A percentile compares a stretch with the other conserved stretches of the same genome.
phyloP scores from a whole-genome alignment of 371 early-diverging fungal species.

The Mucor mucedo region DNA sequence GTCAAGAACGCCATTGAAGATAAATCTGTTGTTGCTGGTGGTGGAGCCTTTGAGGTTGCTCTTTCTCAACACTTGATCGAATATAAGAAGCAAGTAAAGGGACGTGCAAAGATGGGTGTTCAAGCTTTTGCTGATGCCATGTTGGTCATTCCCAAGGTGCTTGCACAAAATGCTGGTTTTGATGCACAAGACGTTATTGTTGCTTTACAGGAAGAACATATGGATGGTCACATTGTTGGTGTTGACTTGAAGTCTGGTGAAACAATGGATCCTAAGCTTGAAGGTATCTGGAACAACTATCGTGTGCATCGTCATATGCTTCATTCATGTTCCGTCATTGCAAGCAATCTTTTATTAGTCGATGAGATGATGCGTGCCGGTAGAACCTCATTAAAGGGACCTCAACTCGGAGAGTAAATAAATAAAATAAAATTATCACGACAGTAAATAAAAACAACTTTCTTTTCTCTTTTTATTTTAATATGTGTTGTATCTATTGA shows the following conservation, averaged over 20 bases:
- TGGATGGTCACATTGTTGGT: conserved; percentile 91
- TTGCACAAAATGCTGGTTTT: conserved; percentile 96
- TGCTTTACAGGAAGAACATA: conserved; percentile 89
- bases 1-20: conserved; percentile 98
- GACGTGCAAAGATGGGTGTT: conserved; percentile 95
- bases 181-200: conserved; percentile 98
- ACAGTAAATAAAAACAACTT: conserved; percentile 12
- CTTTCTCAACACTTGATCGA: conserved; percentile 81
- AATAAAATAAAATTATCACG: conserved; percentile 3
- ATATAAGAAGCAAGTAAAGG: conserved; percentile 91
- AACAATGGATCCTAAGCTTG: conserved; percentile 90
- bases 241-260: conserved; percentile 95
- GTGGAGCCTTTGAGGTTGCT: conserved; percentile 95
- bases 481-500: conserved; percentile 16
- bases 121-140: conserved; percentile 97
- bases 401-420: conserved; percentile 49
- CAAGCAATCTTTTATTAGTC: conserved; percentile 97
- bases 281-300: conserved; percentile 99
- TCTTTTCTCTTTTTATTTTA: conserved; percentile 4
- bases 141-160: conserved; percentile 95
- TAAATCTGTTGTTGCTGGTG: conserved; percentile 92
- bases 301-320: conserved; percentile 96
- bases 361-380: conserved; percentile 99
- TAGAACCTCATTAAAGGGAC: conserved; percentile 72
- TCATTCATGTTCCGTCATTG: conserved; percentile 95